Evolutionary conservation across 2,329 filamentous ascomycete species (phyloP), one percentile per base, ranked within the genome.

Genomic region (Calonectria montana): DNA sequence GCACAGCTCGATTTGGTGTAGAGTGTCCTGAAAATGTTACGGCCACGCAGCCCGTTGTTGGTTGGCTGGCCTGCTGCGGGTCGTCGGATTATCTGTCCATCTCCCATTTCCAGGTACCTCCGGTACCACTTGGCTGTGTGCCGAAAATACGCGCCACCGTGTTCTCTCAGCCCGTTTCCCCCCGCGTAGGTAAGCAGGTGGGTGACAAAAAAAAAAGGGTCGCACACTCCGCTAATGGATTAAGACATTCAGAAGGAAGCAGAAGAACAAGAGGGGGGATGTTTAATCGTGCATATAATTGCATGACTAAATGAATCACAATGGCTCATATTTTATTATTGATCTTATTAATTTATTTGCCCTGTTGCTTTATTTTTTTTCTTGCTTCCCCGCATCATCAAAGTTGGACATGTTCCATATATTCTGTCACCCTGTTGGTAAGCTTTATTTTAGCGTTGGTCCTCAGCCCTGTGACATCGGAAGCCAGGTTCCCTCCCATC

Each of bases 41-140:
- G 78, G 78, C 73, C 78, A 80, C 78, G 78, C 77, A 80, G 77
- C 77, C 73, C 68, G 77, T 77, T 74, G 45, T 43, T 67, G 72
- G 70, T 69, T 69, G 74, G 69, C 73, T 65, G 72, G 63, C 27
- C 37, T 23, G 73, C 35, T 53, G 65, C 72, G 78, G 80, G 81
- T 76, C 65, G 74, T 80, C 78, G 79, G 79, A 82, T 82, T 81
- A 83, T 81, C 81, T 80, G 79, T 78, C 74, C 70, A 68, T 77
- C 76, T 29, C 76, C 76, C 71, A 74, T 67, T 76, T 73, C 73
- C 75, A 62, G 57, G 23, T 31, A 62, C 37, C 57, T 45, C 57
- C 35, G 63, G 64, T 63, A 55, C 64, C 41, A 41, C 37, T 39
- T 65, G 45, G 29, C 61, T 64, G 47, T 48, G 59, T 65, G 43